Evolutionary conservation across 2,329 filamentous ascomycete species (phyloP), one percentile per base, ranked within the genome.

Genomic region (Colletotrichum tofieldiae): DNA sequence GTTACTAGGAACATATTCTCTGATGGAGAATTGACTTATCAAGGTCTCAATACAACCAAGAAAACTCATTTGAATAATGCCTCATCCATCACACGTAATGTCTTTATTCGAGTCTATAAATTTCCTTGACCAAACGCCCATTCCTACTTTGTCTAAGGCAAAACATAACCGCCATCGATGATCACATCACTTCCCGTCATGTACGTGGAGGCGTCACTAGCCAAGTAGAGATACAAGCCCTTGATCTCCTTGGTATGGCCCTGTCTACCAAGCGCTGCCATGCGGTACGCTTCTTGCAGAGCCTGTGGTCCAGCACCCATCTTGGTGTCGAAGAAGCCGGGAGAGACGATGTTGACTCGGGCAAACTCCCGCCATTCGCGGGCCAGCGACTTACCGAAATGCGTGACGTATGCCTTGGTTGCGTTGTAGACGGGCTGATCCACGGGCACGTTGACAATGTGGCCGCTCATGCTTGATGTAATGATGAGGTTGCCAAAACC

Each of bases 191-290:
- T 82, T 54, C 86, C 86, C 14, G 86, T 88, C 76, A 83, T 86
- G 77, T 87, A 88, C 20, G 83, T 85, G 43, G 81, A 83, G 2
- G 87, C 86, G 71, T 87, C 85, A 37, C 85, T 87, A n/a, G 84
- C 85, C 39, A 88, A 80, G 76, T 88, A 88, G 47, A 89, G 79
- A 74, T 88, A 89, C 18, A 87, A 79, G 6, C 89, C 90, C 85
- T 92, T 92, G 74, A 92, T 83, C 83, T 92, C 90, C 83, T 90
- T 91, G 4, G 90, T 89, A 76, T 92, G 86, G 35, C 88, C 90
- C 73, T 91, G 86, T 72, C 90, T 86, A 47, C 89, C 86, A 20
- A 88, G 75, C 1, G 82, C 81, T 0, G 87, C 81, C 87, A 89
- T 88, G 1, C 85, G 77, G 55, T 84, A 82, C 1, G 82, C 84